A percentile compares a stretch with the other conserved stretches of the same genome.
phyloP scores from a whole-genome alignment of 78 protist genomes.

The Dictyostelium brefeldianum region DNA sequence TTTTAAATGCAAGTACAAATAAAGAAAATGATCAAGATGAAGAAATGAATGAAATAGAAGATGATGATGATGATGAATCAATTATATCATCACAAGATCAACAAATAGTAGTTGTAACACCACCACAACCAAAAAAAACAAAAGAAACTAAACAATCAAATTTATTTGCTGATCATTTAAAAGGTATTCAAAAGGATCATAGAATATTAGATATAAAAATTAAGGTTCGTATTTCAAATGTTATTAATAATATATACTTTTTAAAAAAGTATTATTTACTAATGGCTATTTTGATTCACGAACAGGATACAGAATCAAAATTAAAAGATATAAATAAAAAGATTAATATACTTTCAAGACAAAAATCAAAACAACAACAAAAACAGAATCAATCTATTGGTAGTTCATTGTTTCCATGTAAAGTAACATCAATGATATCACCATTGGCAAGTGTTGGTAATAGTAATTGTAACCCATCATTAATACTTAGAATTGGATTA shows the following conservation, averaged over 20 bases:
- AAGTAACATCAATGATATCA: not conserved
- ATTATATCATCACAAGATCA: conserved; percentile 5
- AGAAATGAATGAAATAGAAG: not conserved
- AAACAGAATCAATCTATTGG: not conserved
- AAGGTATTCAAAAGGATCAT: not conserved
- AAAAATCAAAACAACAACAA: not conserved
- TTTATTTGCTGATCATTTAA: not conserved
- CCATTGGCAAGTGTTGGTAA: not conserved
- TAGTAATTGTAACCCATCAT: not conserved
- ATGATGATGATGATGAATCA: not conserved
- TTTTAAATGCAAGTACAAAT: not conserved
- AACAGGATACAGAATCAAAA: not conserved
- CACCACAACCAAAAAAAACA: too few species aligned
- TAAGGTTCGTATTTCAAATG: not conserved
- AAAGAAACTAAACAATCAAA: not conserved
- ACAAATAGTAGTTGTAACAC: too few species aligned
- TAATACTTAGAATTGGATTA: not conserved
- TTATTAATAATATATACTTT: not conserved
- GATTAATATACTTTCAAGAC: not conserved
- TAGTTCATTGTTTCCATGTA: not conserved
- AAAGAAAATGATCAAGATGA: not conserved
- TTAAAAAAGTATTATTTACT: not conserved
- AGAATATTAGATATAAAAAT: not conserved
- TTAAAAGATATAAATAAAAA: conserved; percentile 10
- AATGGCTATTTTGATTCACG: not conserved